Conservation (phyloP, 768 basidiomycete genomes). For the Collybia nuda region DNA sequence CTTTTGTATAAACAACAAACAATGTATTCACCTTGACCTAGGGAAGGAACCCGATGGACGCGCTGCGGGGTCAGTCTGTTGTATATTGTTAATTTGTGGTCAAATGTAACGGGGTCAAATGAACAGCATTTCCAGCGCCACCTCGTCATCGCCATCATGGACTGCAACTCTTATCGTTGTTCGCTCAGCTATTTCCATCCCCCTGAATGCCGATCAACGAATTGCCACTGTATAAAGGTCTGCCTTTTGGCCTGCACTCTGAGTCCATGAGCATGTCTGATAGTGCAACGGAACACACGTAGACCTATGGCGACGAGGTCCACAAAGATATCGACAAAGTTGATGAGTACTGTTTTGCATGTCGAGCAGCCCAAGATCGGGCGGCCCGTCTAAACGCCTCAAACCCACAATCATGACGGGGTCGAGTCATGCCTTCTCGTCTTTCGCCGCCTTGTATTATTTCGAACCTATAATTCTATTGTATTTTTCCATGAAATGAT, state of each 20-base stretch:
- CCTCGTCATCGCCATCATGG: constrained; percentile 68
- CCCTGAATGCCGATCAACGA: constrained; percentile 48
- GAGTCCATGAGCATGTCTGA: neutral
- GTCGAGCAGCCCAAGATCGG: constrained; percentile 54
- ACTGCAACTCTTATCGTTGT: constrained; percentile 67
- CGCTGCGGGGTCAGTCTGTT: constrained; percentile 58
- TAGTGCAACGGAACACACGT: neutral
- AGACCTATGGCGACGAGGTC: constrained; percentile 71
- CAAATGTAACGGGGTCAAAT: neutral
- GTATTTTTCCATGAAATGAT: constrained; percentile 9
- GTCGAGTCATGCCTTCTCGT: too few species aligned
- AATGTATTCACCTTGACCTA: constrained; percentile 24
- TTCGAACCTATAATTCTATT: neutral
- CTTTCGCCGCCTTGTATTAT: neutral
- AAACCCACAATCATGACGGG: neutral
- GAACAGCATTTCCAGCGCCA: constrained; percentile 79
- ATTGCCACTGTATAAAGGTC: constrained; percentile 63
- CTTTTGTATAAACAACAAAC: neutral
- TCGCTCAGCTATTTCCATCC: constrained; percentile 64
- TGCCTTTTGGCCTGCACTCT: constrained; percentile 18
- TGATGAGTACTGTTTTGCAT: constrained; percentile 70
- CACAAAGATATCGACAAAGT: constrained; percentile 69
- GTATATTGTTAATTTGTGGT: neutral
- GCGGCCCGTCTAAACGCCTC: constrained; percentile 23
- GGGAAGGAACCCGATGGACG: constrained; percentile 77